A percentile compares a stretch with the other conserved stretches of the same genome.
phyloP scores from a whole-genome alignment of 352 stramenopile species.

The Pythium graminicola region DNA sequence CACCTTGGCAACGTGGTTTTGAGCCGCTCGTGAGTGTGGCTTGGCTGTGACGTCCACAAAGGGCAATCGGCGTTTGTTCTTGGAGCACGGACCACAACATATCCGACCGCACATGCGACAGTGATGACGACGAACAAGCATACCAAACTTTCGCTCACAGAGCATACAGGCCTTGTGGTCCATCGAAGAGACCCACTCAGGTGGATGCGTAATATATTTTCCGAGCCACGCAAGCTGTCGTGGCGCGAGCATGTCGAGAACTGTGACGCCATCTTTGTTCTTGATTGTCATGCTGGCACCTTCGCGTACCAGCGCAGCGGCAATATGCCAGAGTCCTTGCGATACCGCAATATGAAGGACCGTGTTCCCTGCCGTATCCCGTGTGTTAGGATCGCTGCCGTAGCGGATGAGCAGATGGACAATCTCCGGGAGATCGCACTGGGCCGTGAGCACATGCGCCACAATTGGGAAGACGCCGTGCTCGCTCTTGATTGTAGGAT shows the following conservation, averaged over 20 bases:
- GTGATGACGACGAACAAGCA: conserved; percentile 73
- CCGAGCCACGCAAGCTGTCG: conserved; percentile 67
- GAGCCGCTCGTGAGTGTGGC: conserved; percentile 28
- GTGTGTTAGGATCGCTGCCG: conserved; percentile 68
- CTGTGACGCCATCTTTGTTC: conserved; percentile 65
- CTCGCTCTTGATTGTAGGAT: conserved; percentile 65
- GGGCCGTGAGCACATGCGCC: conserved; percentile 64
- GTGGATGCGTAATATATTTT: conserved; percentile 68
- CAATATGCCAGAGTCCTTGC: conserved; percentile 69
- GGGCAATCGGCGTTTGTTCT: conserved; percentile 61
- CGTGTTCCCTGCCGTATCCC: conserved; percentile 63
- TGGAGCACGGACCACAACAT: conserved; percentile 72
- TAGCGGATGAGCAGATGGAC: conserved; percentile 68
- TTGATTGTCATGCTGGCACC: conserved; percentile 64
- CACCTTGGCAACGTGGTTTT: conserved; percentile 50
- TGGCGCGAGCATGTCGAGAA: conserved; percentile 67
- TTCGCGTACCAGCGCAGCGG: conserved; percentile 53
- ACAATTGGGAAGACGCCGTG: conserved; percentile 72
- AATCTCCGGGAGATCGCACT: conserved; percentile 63
- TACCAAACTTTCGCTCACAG: conserved; percentile 54
- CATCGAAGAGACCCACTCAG: conserved; percentile 64
- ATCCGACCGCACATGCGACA: conserved; percentile 79
- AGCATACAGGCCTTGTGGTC: conserved; percentile 68
- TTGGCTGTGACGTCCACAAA: conserved; percentile 45
- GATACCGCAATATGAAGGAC: conserved; percentile 75